Evolutionary conservation across 2,329 filamentous ascomycete species (phyloP).

Genomic region (Hypomyces rosellus): DNA sequence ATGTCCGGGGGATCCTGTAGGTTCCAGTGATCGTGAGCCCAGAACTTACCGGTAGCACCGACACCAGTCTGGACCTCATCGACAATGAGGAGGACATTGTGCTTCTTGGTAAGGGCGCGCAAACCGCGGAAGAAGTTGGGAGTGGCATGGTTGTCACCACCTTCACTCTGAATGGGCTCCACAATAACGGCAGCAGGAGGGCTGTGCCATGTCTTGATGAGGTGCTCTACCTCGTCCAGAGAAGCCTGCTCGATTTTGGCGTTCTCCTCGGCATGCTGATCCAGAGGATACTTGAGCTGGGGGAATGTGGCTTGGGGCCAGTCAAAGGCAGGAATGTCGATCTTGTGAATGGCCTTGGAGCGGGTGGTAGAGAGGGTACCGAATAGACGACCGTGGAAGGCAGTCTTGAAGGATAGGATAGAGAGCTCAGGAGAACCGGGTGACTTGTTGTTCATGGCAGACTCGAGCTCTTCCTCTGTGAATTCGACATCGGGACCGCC

Average conservation of each 20-base stretch:
- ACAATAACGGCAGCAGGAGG: slow-evolving; percentile 77
- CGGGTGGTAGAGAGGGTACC: slow-evolving; percentile 82
- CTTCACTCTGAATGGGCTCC: slow-evolving; percentile 90
- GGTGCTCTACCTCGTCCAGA: slow-evolving; percentile 73
- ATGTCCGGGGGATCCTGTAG: slow-evolving; percentile 76
- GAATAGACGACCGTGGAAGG: slow-evolving; percentile 87
- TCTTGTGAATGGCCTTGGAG: slow-evolving; percentile 89
- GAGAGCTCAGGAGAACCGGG: slow-evolving; percentile 72
- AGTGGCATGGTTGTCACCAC: slow-evolving; percentile 89
- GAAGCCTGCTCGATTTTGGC: slow-evolving; percentile 73
- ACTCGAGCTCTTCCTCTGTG: slow-evolving; percentile 65
- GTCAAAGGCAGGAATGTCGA: slow-evolving; percentile 91
- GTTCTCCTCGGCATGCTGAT: slow-evolving; percentile 74
- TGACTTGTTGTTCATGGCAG: slow-evolving; percentile 71
- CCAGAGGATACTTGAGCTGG: slow-evolving; percentile 76
- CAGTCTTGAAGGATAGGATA: slow-evolving; percentile 82
- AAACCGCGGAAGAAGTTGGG: slow-evolving; percentile 81
- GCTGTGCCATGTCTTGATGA: slow-evolving; percentile 72
- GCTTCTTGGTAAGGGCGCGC: slow-evolving; percentile 69
- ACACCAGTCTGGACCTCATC: slow-evolving; percentile 94
- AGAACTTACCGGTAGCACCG: slow-evolving; percentile 89
- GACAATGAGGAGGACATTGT: slow-evolving; percentile 79
- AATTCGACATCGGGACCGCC: slow-evolving; percentile 74
- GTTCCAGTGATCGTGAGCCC: slow-evolving; percentile 95
- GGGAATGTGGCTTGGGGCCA: slow-evolving; percentile 92